Evolutionary conservation across 805 yeast species (phyloP).

Genomic region (Kodamaea kakaduensis): DNA sequence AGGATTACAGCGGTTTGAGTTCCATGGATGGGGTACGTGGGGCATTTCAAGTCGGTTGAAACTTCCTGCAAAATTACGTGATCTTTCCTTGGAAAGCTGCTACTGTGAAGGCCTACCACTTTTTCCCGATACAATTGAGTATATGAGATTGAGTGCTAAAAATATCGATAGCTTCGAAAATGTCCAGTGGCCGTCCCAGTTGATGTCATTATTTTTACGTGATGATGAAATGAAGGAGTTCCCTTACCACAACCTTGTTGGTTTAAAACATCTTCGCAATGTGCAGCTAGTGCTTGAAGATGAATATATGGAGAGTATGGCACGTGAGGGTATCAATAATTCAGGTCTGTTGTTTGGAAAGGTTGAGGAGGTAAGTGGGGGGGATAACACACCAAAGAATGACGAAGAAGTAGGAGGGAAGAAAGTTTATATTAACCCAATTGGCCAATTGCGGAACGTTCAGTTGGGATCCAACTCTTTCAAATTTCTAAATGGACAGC

Average conservation of each 20-base stretch:
- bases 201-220: background rate
- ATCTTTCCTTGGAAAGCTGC: background rate
- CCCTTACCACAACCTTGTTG: background rate
- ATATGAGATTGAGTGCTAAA: background rate
- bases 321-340: no score
- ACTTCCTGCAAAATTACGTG: background rate
- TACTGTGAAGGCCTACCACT: background rate
- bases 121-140: background rate
- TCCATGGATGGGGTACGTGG: background rate
- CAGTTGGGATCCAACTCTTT: no score
- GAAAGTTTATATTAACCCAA: background rate
- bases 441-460: no score
- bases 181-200: conserved; percentile 1
- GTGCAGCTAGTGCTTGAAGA: no score
- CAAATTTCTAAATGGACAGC: no score
- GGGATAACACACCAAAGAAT: background rate
- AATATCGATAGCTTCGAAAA: background rate
- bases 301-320: no score
- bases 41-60: background rate
- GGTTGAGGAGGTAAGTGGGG: background rate
- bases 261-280: background rate
- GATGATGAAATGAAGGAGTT: background rate
- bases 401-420: background rate
- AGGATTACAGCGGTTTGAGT: background rate
- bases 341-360: no score